Conservation (phyloP, 768 basidiomycete genomes). For the Asterophora parasitica region DNA sequence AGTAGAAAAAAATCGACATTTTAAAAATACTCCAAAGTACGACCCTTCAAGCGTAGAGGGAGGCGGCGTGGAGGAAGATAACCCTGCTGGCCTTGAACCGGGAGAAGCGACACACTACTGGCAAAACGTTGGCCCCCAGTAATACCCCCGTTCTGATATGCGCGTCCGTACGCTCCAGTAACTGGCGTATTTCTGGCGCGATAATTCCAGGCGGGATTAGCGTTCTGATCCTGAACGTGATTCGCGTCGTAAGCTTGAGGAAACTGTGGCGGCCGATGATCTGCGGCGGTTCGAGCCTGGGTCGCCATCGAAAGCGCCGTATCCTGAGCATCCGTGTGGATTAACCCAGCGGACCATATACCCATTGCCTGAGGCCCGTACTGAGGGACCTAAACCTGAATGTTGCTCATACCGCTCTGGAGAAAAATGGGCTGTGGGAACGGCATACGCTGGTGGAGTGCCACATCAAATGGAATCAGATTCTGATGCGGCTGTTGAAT, state of each 20-base stretch:
- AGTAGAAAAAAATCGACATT: too few species aligned
- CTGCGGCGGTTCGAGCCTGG: neutral
- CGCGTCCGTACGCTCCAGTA: neutral
- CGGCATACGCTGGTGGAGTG: neutral
- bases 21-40: too few species aligned
- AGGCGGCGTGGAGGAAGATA: neutral
- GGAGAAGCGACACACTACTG: neutral
- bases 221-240: slow-evolving; percentile 13
- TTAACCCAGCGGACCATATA: neutral
- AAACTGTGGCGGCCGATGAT: slow-evolving; percentile 3
- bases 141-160: neutral
- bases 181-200: neutral
- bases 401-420: neutral
- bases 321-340: neutral
- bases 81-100: neutral
- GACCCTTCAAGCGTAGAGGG: too few species aligned
- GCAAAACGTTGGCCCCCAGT: neutral
- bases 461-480: neutral
- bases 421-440: slow-evolving; percentile 1
- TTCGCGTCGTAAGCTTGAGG: neutral
- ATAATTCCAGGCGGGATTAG: slow-evolving; percentile 6
- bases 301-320: neutral
- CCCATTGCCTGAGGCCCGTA: neutral
- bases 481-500: neutral
- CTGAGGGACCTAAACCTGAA: neutral